Conservation (phyloP, 1,284 basidiomycete species). For the Ganoderma multipileum region DNA sequence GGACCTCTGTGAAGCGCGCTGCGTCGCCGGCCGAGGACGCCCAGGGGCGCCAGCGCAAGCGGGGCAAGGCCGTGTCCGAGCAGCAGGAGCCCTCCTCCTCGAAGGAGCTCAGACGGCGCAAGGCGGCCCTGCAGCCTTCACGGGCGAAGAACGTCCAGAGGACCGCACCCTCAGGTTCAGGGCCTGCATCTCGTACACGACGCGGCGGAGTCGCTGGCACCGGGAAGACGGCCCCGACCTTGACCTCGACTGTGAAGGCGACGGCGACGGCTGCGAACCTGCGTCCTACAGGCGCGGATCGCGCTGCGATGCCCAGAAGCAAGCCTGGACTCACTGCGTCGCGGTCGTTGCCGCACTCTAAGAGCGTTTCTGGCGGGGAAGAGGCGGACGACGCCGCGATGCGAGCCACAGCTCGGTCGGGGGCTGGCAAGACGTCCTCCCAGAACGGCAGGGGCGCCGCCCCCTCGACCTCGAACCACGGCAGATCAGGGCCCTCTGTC, state of each 20-base stretch:
- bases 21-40: constrained; percentile 30
- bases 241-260: neutral
- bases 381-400: constrained; percentile 5
- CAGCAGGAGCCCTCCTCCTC: constrained; percentile 22
- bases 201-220: constrained; percentile 21
- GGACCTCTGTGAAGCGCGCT: constrained; percentile 37
- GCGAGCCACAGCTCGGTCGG: constrained; percentile 15
- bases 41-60: constrained; percentile 23
- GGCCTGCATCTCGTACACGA: constrained; percentile 19
- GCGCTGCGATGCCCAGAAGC: constrained; percentile 12
- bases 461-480: constrained; percentile 19
- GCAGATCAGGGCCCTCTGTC: constrained; percentile 31
- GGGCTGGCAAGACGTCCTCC: constrained; percentile 6
- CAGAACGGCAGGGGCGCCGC: constrained; percentile 22
- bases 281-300: constrained; percentile 23
- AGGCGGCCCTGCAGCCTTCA: constrained; percentile 29
- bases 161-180: constrained; percentile 13
- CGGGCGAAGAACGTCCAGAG: constrained; percentile 31
- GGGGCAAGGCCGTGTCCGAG: constrained; percentile 32
- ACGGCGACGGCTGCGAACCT: neutral
- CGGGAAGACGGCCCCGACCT: neutral
- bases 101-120: constrained; percentile 16
- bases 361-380: constrained; percentile 11
- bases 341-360: too few species aligned
- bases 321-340: constrained; percentile 5